These are phyloP conservation scores for Catharanthus roseus DNA, from an alignment of 257 asterid genomes.

Conservation along the genomic window DNA sequence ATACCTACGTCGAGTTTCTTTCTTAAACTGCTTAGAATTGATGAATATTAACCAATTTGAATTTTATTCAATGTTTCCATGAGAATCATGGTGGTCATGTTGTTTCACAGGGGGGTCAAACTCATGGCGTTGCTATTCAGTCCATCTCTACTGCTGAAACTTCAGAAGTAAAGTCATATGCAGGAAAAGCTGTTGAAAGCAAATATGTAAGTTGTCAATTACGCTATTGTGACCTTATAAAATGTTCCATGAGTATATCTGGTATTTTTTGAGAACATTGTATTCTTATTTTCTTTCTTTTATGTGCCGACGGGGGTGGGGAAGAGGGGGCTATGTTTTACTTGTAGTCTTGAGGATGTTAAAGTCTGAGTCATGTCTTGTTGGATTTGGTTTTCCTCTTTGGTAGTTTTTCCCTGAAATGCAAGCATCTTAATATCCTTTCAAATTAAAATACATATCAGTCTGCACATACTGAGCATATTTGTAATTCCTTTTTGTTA, in stretches of 20 bases:
- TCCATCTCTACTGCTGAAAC: conserved; percentile 41
- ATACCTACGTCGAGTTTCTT: too few relatives aligned
- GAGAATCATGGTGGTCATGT: conserved; percentile 23
- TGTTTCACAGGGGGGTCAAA: conserved; percentile 45
- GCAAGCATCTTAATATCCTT: background rate
- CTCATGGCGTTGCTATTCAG: conserved; percentile 35
- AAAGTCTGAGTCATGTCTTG: too few relatives aligned
- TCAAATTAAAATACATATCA: background rate
- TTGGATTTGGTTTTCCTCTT: too few relatives aligned
- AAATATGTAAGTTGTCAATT: conserved; percentile 45
- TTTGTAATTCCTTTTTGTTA: too few relatives aligned
- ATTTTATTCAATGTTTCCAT: conserved; percentile 13
- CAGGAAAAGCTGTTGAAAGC: conserved; percentile 34
- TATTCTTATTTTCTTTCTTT: background rate
- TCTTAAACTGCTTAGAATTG: background rate
- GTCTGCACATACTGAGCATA: too few relatives aligned
- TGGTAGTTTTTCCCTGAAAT: background rate
- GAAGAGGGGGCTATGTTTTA: too few relatives aligned
- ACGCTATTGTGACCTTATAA: conserved; percentile 7
- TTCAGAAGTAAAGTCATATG: conserved; percentile 31
- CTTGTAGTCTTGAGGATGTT: too few relatives aligned
- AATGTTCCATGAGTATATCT: background rate
- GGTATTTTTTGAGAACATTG: background rate
- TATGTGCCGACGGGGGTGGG: too few relatives aligned
- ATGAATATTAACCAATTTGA: conserved; percentile 14